These are phyloP conservation scores for Saccharomyces mikatae DNA, from an alignment of 805 yeast genomes.

Conservation along the genomic window DNA sequence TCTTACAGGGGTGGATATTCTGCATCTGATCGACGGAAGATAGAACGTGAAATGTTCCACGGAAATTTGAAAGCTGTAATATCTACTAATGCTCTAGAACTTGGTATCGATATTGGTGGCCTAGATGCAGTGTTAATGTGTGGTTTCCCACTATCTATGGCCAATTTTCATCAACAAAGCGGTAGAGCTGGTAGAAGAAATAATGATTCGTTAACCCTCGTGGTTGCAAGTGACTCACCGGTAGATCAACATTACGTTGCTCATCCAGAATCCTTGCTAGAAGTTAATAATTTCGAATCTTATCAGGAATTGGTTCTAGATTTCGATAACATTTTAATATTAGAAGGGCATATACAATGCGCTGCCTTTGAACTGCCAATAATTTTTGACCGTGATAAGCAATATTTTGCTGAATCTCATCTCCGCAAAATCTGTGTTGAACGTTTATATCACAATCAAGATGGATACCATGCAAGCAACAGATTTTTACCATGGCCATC, in stretches of 20 bases:
- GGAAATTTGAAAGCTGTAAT: conserved; percentile 81
- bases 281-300: conserved; percentile 41
- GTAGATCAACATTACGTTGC: conserved; percentile 77
- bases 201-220: conserved; percentile 75
- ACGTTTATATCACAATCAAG: conserved; percentile 34
- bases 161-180: conserved; percentile 88
- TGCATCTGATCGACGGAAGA: conserved; percentile 72
- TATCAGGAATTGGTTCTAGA: conserved; percentile 55
- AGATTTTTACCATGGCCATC: conserved; percentile 78
- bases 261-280: conserved; percentile 33
- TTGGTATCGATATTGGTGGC: conserved; percentile 92
- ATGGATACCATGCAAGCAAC: conserved; percentile 48
- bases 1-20: conserved; percentile 94
- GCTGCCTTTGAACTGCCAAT: conserved; percentile 85
- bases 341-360: conserved; percentile 85
- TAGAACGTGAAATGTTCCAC: conserved; percentile 83
- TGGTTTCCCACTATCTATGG: conserved; percentile 84
- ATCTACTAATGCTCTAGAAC: conserved; percentile 90
- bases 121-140: conserved; percentile 86
- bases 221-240: conserved; percentile 76
- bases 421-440: conserved; percentile 32
- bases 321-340: conserved; percentile 50
- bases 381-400: conserved; percentile 41
- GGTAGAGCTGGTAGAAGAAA: conserved; percentile 94
- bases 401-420: conserved; percentile 41